Evolutionary conservation across 306 rosid species (phyloP).

Genomic region (Vigna radiata): DNA sequence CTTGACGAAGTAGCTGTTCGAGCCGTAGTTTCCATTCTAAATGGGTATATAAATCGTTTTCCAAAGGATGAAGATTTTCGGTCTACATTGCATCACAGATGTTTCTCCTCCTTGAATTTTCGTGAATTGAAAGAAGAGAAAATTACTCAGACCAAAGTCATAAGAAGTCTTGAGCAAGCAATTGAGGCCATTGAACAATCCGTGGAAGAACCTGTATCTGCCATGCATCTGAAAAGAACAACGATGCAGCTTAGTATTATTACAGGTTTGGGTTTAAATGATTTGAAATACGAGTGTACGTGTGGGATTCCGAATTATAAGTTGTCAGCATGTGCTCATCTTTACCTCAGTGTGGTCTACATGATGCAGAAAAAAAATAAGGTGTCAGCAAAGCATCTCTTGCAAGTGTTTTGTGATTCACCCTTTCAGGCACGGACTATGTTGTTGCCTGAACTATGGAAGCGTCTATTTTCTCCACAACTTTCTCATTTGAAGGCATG

Average conservation of each 20-base stretch:
- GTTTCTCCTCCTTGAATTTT: constrained; percentile 62
- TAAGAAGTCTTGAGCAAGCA: constrained; percentile 75
- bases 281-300: constrained; percentile 57
- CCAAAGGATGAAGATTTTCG: constrained; percentile 69
- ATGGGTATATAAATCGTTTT: constrained; percentile 66
- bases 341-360: constrained; percentile 80
- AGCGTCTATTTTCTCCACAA: constrained; percentile 71
- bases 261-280: constrained; percentile 68
- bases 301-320: constrained; percentile 68
- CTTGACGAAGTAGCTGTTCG: constrained; percentile 58
- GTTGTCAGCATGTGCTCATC: constrained; percentile 88
- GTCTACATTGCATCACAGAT: constrained; percentile 51
- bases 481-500: constrained; percentile 71
- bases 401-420: constrained; percentile 79
- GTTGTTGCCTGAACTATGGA: constrained; percentile 84
- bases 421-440: constrained; percentile 71
- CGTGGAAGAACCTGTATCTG: constrained; percentile 56
- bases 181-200: constrained; percentile 67
- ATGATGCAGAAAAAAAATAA: constrained; percentile 65
- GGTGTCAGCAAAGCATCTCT: constrained; percentile 78
- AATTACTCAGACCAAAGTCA: constrained; percentile 55
- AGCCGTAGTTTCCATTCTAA: constrained; percentile 79
- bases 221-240: constrained; percentile 60
- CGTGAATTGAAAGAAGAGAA: constrained; percentile 52
- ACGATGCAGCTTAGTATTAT: constrained; percentile 71